Conservation (phyloP, 768 basidiomycete species). For the Boletus rex-veris region DNA sequence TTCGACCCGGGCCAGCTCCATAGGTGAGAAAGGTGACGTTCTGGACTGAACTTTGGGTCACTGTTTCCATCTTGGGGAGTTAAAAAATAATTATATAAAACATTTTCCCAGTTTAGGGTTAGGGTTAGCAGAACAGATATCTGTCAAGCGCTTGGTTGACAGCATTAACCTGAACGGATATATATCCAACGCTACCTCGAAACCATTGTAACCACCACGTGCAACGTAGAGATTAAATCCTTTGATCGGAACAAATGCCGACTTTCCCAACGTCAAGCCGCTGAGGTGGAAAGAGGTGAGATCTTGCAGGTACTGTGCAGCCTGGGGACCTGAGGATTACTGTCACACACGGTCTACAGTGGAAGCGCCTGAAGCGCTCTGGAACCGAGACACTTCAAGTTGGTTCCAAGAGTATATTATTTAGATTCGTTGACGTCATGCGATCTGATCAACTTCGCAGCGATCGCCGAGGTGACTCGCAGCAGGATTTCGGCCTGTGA, state of each 20-base stretch:
- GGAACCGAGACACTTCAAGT: too few relatives aligned
- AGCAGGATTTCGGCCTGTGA: constrained; percentile 90
- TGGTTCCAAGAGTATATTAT: too few relatives aligned
- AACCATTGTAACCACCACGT: constrained; percentile 95
- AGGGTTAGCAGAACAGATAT: constrained; percentile 92
- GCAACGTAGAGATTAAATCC: constrained; percentile 71
- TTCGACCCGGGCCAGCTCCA: too few relatives aligned
- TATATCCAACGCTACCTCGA: constrained; percentile 58
- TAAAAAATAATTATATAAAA: too few relatives aligned
- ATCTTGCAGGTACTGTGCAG: constrained; percentile 74
- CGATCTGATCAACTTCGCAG: constrained; percentile 87
- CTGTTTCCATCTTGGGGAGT: too few relatives aligned
- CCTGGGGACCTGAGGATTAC: constrained; percentile 73
- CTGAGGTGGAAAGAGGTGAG: constrained; percentile 73
- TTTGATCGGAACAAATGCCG: constrained; percentile 75
- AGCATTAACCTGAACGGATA: not conserved
- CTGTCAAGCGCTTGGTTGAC: constrained; percentile 34
- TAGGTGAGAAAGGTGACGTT: too few relatives aligned
- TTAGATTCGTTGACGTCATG: constrained; percentile 70
- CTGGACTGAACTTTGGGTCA: too few relatives aligned
- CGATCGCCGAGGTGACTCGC: constrained; percentile 91
- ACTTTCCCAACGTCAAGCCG: constrained; percentile 80
- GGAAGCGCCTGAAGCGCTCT: too few relatives aligned
- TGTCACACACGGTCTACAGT: too few relatives aligned
- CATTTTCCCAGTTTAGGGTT: too few relatives aligned